Conservation (phyloP, 441 rosid species). For the Aleurites moluccanus region DNA sequence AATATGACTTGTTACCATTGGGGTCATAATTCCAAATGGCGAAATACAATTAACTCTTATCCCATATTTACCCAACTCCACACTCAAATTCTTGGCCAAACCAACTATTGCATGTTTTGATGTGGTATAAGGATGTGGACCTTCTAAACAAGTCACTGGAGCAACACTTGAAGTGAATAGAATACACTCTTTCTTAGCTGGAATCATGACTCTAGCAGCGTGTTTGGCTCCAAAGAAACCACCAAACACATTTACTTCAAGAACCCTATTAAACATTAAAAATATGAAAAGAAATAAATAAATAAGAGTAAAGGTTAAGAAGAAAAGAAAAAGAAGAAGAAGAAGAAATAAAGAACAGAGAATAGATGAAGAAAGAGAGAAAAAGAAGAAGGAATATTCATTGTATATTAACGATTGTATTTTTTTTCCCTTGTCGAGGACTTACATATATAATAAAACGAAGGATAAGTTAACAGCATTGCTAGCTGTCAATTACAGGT, state of each 20-base stretch:
- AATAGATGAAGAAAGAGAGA: too few relatives aligned
- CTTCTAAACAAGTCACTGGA: slow-evolving; percentile 3
- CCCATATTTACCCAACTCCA: slow-evolving; percentile 43
- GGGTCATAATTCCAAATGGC: slow-evolving; percentile 30
- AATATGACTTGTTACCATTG: neutral
- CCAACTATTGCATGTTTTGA: slow-evolving; percentile 47
- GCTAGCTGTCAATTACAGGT: too few relatives aligned
- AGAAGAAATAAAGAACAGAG: too few relatives aligned
- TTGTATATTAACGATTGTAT: too few relatives aligned
- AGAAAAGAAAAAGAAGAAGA: too few relatives aligned
- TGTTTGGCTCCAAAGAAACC: slow-evolving; percentile 34
- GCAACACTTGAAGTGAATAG: slow-evolving; percentile 33
- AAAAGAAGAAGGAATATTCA: too few relatives aligned
- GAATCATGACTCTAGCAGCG: neutral
- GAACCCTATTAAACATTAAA: too few relatives aligned
- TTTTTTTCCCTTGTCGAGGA: too few relatives aligned
- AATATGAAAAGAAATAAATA: too few relatives aligned
- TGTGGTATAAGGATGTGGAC: slow-evolving; percentile 27
- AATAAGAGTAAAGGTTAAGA: too few relatives aligned
- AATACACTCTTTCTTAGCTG: slow-evolving; percentile 23
- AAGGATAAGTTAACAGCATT: too few relatives aligned
- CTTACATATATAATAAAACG: too few relatives aligned
- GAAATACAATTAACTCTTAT: slow-evolving; percentile 50
- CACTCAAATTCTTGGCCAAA: slow-evolving; percentile 38
- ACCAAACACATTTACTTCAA: slow-evolving; percentile 35